A percentile compares a stretch with the other conserved stretches of the same genome.
phyloP scores from a whole-genome alignment of 2,329 filamentous ascomycete species.

The Talaromyces verruculosus region DNA sequence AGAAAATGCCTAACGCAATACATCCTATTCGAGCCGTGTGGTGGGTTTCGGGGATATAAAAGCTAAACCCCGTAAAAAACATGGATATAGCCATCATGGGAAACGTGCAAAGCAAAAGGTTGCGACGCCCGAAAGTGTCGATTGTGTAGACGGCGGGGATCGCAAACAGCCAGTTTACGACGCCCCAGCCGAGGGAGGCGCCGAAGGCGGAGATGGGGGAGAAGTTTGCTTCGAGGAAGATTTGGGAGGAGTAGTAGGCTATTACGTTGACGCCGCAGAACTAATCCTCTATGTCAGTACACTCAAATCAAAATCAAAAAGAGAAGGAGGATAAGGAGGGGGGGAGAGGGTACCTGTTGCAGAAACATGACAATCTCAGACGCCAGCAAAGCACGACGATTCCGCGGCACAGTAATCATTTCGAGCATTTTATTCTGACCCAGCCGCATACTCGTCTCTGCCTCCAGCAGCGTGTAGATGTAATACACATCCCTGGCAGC shows the following conservation, averaged over 20 bases:
- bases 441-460: constrained; percentile 57
- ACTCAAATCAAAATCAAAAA: not conserved
- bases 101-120: constrained; percentile 63
- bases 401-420: constrained; percentile 61
- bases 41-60: constrained; percentile 48
- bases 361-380: constrained; percentile 67
- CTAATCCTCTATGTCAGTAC: constrained; percentile 23
- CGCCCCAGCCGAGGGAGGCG: constrained; percentile 60
- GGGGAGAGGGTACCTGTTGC: constrained; percentile 52
- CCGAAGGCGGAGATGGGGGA: constrained; percentile 52
- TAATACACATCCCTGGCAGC: constrained; percentile 49
- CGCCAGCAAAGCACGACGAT: constrained; percentile 61
- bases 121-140: constrained; percentile 66
- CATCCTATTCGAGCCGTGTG: constrained; percentile 41
- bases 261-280: constrained; percentile 56
- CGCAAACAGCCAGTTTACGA: constrained; percentile 66
- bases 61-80: constrained; percentile 55
- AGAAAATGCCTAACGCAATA: constrained; percentile 46
- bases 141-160: constrained; percentile 65
- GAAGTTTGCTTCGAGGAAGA: constrained; percentile 58
- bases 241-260: constrained; percentile 61
- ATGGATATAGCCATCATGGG: constrained; percentile 60
- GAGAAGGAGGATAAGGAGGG: not conserved
- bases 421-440: constrained; percentile 56
- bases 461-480: constrained; percentile 56